A percentile compares a stretch with the other conserved stretches of the same genome.
phyloP scores from a whole-genome alignment of 2,329 filamentous ascomycete species.

The Nectriaceae sp. region DNA sequence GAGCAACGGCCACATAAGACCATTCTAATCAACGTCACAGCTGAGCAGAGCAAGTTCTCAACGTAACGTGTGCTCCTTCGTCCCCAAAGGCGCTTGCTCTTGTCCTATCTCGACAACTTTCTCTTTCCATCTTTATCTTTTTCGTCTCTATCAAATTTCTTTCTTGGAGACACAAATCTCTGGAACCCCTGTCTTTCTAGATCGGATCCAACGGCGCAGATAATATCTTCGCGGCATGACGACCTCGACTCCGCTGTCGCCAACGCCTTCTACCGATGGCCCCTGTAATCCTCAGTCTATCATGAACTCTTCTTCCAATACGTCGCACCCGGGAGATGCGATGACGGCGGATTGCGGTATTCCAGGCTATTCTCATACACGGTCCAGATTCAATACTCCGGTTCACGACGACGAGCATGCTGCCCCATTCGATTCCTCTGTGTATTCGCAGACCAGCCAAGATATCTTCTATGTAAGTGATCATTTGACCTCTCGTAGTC shows the following conservation, averaged over 20 bases:
- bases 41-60: slow-evolving; percentile 10
- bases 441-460: slow-evolving; percentile 18
- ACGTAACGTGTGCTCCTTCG: slow-evolving; percentile 14
- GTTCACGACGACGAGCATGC: slow-evolving; percentile 19
- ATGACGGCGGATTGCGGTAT: slow-evolving; percentile 12
- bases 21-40: slow-evolving; percentile 9
- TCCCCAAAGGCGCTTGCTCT: slow-evolving; percentile 4
- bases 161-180: not conserved
- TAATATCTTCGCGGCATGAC: slow-evolving; percentile 33
- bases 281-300: slow-evolving; percentile 12
- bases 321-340: slow-evolving; percentile 15
- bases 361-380: slow-evolving; percentile 8
- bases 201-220: not conserved
- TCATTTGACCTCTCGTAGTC: not conserved
- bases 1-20: slow-evolving; percentile 18
- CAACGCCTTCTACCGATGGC: slow-evolving; percentile 40
- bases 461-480: slow-evolving; percentile 20
- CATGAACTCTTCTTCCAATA: slow-evolving; percentile 15
- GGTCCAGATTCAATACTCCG: slow-evolving; percentile 21
- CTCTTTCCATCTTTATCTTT: slow-evolving; percentile 1
- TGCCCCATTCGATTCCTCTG: slow-evolving; percentile 16
- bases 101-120: slow-evolving; percentile 3
- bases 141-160: slow-evolving; percentile 2
- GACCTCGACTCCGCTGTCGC: slow-evolving; percentile 45
- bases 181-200: not conserved